Evolutionary conservation across 169 alveolate genomes (phyloP).

Genomic region (Plasmodium gonderi): DNA sequence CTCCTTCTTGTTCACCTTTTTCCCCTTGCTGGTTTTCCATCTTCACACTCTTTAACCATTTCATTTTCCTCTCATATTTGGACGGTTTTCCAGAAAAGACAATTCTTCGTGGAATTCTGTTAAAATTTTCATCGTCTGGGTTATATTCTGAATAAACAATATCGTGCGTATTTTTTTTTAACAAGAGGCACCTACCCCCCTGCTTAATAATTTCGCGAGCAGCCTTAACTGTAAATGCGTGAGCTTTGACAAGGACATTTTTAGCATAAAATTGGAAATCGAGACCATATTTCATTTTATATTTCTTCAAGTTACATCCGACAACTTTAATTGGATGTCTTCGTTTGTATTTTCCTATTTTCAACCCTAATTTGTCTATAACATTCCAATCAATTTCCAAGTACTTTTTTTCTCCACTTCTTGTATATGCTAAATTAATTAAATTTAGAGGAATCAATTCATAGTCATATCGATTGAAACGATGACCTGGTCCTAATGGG

Average conservation of each 20-base stretch:
- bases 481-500: slow-evolving; percentile 85
- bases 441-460: slow-evolving; percentile 81
- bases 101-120: slow-evolving; percentile 79
- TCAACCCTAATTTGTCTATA: slow-evolving; percentile 80
- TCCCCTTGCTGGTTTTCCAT: background rate
- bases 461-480: slow-evolving; percentile 76
- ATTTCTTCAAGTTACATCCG: slow-evolving; percentile 77
- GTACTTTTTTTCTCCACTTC: slow-evolving; percentile 77
- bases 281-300: slow-evolving; percentile 78
- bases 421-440: slow-evolving; percentile 74
- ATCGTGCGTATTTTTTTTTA: slow-evolving; percentile 82
- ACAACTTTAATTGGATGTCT: slow-evolving; percentile 83
- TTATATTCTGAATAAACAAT: slow-evolving; percentile 83
- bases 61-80: slow-evolving; percentile 74
- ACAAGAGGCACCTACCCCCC: slow-evolving; percentile 83
- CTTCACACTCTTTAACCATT: slow-evolving; percentile 36
- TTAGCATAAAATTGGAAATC: slow-evolving; percentile 64
- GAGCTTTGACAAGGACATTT: slow-evolving; percentile 80
- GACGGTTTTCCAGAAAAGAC: slow-evolving; percentile 85
- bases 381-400: slow-evolving; percentile 84
- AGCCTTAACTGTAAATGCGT: slow-evolving; percentile 82
- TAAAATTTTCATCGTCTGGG: slow-evolving; percentile 78
- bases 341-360: slow-evolving; percentile 82
- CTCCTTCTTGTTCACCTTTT: background rate
- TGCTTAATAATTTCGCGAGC: slow-evolving; percentile 81